These are phyloP conservation scores for Rhynchosporium agropyri DNA, from an alignment of 2,329 filamentous ascomycete genomes.

Conservation along the genomic window DNA sequence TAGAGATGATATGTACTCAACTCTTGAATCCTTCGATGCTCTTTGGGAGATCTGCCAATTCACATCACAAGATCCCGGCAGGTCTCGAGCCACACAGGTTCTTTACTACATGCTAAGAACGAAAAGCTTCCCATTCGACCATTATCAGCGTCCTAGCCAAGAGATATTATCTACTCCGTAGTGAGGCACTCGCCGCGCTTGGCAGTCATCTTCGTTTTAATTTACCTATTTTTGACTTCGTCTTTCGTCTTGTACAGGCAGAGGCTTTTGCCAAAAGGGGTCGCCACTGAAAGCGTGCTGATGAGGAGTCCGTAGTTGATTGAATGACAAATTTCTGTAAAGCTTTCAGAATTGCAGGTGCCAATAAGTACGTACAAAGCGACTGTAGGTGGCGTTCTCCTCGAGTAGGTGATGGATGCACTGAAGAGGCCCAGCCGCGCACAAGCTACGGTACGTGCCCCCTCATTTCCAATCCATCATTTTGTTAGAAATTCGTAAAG, in stretches of 20 bases:
- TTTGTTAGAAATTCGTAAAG: neutral
- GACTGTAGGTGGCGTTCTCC: neutral
- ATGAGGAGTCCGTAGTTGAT: conserved; percentile 4
- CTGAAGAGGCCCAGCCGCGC: neutral
- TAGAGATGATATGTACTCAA: neutral
- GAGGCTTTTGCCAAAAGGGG: neutral
- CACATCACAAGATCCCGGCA: neutral
- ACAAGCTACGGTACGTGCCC: neutral
- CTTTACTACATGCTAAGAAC: neutral
- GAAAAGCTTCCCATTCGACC: neutral
- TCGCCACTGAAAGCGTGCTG: neutral
- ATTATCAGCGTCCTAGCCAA: neutral
- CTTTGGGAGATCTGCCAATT: conserved; percentile 3
- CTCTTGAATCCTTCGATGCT: conserved; percentile 5
- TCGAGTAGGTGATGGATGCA: neutral
- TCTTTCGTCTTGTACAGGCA: neutral
- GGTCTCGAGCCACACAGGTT: neutral
- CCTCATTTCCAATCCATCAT: neutral
- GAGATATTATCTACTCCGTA: neutral
- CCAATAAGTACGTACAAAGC: too few species aligned
- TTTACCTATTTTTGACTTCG: neutral
- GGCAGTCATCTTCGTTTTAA: neutral
- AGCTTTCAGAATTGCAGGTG: conserved; percentile 4
- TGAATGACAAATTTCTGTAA: neutral
- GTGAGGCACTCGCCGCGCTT: neutral